phyloP scores from a whole-genome alignment of 345 rosid genomes.

The Boechera retrofracta region DNA sequence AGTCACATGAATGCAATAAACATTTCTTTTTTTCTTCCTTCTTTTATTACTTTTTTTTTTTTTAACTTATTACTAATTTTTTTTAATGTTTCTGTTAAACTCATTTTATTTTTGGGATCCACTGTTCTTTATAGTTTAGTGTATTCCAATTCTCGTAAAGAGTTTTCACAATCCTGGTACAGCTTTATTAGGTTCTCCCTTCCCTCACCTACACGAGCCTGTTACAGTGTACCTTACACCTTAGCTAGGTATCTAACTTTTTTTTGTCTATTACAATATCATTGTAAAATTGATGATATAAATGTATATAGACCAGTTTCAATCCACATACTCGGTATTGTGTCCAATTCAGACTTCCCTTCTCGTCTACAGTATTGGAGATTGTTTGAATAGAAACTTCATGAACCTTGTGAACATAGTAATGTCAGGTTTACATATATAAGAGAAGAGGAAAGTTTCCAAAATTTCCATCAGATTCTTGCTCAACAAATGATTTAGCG shows the following conservation, averaged over 20 bases:
- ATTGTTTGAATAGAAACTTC: background rate
- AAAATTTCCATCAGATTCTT: background rate
- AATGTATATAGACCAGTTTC: background rate
- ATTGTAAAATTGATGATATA: background rate
- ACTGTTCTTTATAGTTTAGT: background rate
- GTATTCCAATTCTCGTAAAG: background rate
- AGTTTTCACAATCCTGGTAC: background rate
- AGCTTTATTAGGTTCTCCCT: background rate
- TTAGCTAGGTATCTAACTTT: background rate
- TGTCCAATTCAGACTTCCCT: background rate
- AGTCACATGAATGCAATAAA: constrained; percentile 48
- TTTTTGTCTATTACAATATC: background rate
- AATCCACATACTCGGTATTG: background rate
- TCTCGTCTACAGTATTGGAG: background rate
- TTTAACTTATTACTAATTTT: background rate
- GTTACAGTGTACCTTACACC: background rate
- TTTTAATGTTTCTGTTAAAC: background rate
- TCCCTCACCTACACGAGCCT: background rate
- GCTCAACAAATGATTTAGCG: background rate
- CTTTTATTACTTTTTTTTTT: background rate
- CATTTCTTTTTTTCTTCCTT: constrained; percentile 3
- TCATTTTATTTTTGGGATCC: background rate
- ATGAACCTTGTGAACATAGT: background rate
- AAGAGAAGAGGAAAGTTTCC: background rate
- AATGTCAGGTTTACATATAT: background rate